Conservation (phyloP, 1,284 basidiomycete species). For the Rhodotorula glutinis region DNA sequence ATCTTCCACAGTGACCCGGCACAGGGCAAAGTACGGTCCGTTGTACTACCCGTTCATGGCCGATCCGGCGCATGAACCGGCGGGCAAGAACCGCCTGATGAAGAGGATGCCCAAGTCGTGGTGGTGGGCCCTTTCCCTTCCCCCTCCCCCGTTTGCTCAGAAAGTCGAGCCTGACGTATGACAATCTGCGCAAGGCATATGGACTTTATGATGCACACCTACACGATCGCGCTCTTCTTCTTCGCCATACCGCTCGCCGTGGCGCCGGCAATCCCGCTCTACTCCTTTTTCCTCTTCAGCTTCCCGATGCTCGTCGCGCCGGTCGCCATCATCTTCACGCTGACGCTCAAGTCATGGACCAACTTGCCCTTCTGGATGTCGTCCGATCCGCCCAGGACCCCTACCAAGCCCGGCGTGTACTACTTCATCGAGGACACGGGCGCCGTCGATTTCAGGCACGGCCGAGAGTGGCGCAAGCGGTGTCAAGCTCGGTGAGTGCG, state of each 20-base stretch:
- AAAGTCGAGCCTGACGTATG: no score
- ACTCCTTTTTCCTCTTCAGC: conserved; percentile 40
- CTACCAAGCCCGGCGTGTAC: conserved; percentile 34
- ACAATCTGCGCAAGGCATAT: conserved; percentile 5
- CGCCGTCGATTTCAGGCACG: conserved; percentile 40
- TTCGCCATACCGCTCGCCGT: conserved; percentile 42
- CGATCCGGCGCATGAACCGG: conserved; percentile 18
- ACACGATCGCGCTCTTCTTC: conserved; percentile 28
- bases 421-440: conserved; percentile 40
- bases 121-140: conserved; percentile 9
- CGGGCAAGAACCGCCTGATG: conserved; percentile 14
- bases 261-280: conserved; percentile 35
- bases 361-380: conserved; percentile 33
- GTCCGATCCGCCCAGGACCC: conserved; percentile 35
- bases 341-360: conserved; percentile 31
- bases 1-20: conserved; percentile 23
- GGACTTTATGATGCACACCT: conserved; percentile 29
- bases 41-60: conserved; percentile 24
- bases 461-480: conserved; percentile 33
- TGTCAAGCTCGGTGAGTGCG: conserved; percentile 45
- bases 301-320: conserved; percentile 36
- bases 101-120: conserved; percentile 25
- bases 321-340: conserved; percentile 31
- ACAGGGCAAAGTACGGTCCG: conserved; percentile 37
- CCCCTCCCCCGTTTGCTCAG: no score